These are phyloP conservation scores for Talinum fruticosum DNA, from an alignment of 148 eudicot species.

Conservation along the genomic window DNA sequence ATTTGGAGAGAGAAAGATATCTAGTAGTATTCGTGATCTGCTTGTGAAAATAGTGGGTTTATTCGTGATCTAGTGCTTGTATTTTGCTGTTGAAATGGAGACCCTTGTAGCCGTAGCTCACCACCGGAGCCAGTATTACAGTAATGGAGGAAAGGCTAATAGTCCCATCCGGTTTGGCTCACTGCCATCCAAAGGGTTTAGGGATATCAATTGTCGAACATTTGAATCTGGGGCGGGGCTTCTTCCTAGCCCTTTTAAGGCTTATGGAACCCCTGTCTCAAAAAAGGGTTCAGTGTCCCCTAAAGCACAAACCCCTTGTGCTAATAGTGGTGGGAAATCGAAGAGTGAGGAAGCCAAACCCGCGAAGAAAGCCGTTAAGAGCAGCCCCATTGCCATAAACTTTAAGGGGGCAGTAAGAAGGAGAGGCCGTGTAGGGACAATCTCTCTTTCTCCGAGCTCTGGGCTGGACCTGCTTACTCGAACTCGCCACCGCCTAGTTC, in stretches of 20 bases:
- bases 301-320: conserved; percentile 34
- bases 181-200: conserved; percentile 38
- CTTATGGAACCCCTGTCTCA: conserved; percentile 31
- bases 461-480: conserved; percentile 95
- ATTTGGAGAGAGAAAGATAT: conserved; percentile 4
- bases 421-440: conserved; percentile 27
- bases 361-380: conserved; percentile 27
- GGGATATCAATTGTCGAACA: conserved; percentile 59
- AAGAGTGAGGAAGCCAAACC: conserved; percentile 28
- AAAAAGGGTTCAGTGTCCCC: conserved; percentile 42
- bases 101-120: conserved; percentile 62
- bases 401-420: conserved; percentile 28
- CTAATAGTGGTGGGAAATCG: conserved; percentile 16
- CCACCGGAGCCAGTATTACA: conserved; percentile 53
- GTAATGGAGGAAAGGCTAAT: conserved; percentile 30
- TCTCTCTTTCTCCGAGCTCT: conserved; percentile 50
- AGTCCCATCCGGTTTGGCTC: conserved; percentile 40
- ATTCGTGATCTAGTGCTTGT: conserved; percentile 17
- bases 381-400: conserved; percentile 54
- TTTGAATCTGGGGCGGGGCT: conserved; percentile 61
- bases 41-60: not conserved
- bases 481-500: conserved; percentile 95
- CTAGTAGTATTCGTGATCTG: not conserved
- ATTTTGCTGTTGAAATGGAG: conserved; percentile 45
- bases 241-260: conserved; percentile 47